phyloP scores from a whole-genome alignment of 1,139 yeast species.

The Candida pseudoviswanathii region DNA sequence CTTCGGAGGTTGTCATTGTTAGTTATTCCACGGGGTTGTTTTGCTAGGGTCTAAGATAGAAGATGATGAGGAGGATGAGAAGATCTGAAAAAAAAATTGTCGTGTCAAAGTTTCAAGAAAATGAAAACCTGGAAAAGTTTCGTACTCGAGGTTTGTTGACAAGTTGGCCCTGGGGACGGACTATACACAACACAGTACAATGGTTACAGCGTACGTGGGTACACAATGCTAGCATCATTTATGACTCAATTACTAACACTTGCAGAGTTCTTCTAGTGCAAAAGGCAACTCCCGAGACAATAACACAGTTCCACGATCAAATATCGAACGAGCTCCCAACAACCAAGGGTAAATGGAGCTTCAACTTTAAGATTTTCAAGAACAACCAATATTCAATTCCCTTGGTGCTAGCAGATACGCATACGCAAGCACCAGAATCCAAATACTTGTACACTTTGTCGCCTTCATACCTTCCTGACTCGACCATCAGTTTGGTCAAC shows the following conservation, averaged over 20 bases:
- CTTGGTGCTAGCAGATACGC: slow-evolving; percentile 32
- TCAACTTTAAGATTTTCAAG: slow-evolving; percentile 64
- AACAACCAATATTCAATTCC: slow-evolving; percentile 59
- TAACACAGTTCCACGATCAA: slow-evolving; percentile 66
- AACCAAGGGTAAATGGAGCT: slow-evolving; percentile 61
- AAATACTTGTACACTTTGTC: slow-evolving; percentile 58
- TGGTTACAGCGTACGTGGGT: slow-evolving; percentile 38
- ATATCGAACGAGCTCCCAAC: slow-evolving; percentile 65
- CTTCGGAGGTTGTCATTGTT: slow-evolving; percentile 6
- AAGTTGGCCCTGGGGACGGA: too few relatives aligned
- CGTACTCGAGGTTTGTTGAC: too few relatives aligned
- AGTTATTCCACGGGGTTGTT: neutral
- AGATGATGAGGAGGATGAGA: neutral
- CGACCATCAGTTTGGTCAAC: slow-evolving; percentile 56
- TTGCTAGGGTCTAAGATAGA: neutral
- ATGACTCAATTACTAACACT: neutral
- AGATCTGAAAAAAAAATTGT: neutral
- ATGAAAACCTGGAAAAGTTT: neutral
- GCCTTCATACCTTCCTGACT: slow-evolving; percentile 55
- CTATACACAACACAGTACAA: slow-evolving; percentile 6
- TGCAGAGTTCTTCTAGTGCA: slow-evolving; percentile 50
- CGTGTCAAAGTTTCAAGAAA: neutral
- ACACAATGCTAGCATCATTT: neutral
- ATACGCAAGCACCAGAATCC: slow-evolving; percentile 38
- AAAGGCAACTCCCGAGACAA: slow-evolving; percentile 64